Evolutionary conservation across 2,329 filamentous ascomycete genomes (phyloP).

Genomic region (Apiospora kogelbergensis): DNA sequence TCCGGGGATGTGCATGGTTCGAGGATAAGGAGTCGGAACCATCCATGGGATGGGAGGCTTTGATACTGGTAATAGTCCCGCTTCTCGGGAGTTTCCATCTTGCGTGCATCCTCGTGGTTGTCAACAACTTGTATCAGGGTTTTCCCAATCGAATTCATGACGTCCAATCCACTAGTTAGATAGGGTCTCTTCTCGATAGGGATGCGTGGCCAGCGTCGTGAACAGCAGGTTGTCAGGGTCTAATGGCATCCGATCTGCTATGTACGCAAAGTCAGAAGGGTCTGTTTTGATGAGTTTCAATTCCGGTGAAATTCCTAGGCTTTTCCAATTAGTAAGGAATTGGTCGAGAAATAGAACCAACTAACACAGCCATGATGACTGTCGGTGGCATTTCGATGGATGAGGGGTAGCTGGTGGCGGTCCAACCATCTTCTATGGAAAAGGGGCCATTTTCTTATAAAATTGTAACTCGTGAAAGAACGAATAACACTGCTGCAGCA

Average conservation of each 20-base stretch:
- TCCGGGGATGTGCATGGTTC: background rate
- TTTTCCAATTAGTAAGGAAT: too few species aligned
- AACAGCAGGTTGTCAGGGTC: background rate
- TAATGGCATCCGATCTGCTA: background rate
- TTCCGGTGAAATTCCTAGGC: background rate
- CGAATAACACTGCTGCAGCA: too few species aligned
- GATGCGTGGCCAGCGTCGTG: background rate
- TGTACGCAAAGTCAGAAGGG: background rate
- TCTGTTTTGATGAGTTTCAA: background rate
- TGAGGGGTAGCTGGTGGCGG: background rate
- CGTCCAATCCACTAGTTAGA: background rate
- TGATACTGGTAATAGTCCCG: background rate
- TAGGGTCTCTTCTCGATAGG: background rate
- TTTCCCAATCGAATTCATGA: background rate
- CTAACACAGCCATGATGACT: background rate
- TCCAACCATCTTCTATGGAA: too few species aligned
- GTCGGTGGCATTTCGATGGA: background rate
- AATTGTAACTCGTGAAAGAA: too few species aligned
- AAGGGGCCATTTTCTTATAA: too few species aligned
- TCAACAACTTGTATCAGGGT: background rate
- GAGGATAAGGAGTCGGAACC: background rate
- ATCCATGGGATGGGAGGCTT: background rate
- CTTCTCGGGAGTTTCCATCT: background rate
- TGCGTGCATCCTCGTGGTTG: background rate
- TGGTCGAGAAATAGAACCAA: background rate